phyloP scores from a whole-genome alignment of 768 basidiomycete species.

The Mycena rosella region DNA sequence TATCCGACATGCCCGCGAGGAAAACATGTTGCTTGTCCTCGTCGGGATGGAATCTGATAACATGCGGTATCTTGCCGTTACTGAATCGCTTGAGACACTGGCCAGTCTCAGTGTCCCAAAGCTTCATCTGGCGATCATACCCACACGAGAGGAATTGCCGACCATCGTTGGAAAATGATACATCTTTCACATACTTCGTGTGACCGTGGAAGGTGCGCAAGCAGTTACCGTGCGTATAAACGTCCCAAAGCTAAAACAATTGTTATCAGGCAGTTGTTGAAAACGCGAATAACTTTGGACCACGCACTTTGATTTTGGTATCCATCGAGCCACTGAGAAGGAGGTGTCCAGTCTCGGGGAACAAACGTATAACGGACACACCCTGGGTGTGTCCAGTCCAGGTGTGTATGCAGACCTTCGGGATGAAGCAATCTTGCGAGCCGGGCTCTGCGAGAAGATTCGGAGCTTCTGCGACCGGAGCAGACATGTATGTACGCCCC shows the following conservation, averaged over 20 bases:
- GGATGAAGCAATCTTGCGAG: conserved; percentile 92
- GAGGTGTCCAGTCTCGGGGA: conserved; percentile 94
- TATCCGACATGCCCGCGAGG: conserved; percentile 98
- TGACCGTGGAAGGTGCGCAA: conserved; percentile 98
- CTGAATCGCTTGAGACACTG: conserved; percentile 97
- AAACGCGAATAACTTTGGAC: neutral
- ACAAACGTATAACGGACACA: conserved; percentile 92
- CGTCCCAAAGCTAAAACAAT: conserved; percentile 87
- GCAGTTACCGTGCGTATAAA: conserved; percentile 97
- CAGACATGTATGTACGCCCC: conserved; percentile 97
- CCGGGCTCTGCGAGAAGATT: conserved; percentile 85
- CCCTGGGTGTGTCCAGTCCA: conserved; percentile 99
- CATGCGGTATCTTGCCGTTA: conserved; percentile 98
- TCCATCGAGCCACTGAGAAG: conserved; percentile 97
- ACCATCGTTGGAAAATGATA: conserved; percentile 96
- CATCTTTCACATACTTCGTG: conserved; percentile 95
- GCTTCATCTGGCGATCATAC: conserved; percentile 97
- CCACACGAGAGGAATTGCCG: conserved; percentile 90
- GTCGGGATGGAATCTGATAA: conserved; percentile 95
- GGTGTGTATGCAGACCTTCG: conserved; percentile 95
- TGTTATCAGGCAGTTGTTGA: neutral
- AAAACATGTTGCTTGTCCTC: conserved; percentile 96
- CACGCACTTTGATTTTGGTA: conserved; percentile 92
- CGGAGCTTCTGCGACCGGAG: conserved; percentile 90
- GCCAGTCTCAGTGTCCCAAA: conserved; percentile 99